Percentiles rank a stretch among this genome's conserved stretches.
phyloP scores from a whole-genome alignment of 176 grass and related monocot genomes.

The Hsuehochloa calcarea region DNA sequence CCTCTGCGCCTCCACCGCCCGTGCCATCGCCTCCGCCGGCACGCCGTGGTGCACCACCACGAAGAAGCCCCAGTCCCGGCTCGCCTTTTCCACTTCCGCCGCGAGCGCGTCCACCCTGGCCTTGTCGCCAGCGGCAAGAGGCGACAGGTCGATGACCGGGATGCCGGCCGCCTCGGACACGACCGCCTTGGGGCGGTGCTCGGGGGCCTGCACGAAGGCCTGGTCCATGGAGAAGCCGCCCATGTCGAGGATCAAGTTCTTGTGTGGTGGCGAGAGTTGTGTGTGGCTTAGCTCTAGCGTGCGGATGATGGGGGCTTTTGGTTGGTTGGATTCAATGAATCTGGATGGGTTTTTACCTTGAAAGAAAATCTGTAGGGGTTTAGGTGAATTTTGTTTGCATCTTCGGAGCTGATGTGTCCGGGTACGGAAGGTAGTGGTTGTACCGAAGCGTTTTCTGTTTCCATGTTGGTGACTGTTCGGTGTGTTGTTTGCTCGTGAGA shows the following conservation, averaged over 20 bases:
- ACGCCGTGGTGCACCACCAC: constrained; percentile 75
- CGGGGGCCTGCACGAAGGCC: constrained; percentile 75
- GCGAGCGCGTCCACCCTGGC: constrained; percentile 27
- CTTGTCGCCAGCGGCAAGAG: constrained; percentile 20
- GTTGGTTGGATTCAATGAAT: constrained; percentile 31
- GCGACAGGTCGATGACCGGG: constrained; percentile 72
- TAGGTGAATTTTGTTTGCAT: background rate
- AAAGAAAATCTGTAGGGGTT: constrained; percentile 5
- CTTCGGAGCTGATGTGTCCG: background rate
- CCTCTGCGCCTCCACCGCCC: constrained; percentile 40
- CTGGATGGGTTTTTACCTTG: background rate
- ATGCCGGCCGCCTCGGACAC: constrained; percentile 51
- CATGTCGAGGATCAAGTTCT: constrained; percentile 31
- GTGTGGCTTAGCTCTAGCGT: background rate
- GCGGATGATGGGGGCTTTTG: background rate
- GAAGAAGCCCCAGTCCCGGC: constrained; percentile 90
- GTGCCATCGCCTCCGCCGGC: constrained; percentile 32
- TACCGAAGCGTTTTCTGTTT: no score
- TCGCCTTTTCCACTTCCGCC: constrained; percentile 57
- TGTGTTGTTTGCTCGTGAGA: background rate
- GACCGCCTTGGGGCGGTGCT: constrained; percentile 59
- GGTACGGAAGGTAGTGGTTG: background rate
- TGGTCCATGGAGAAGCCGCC: constrained; percentile 47
- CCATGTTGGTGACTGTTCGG: background rate
- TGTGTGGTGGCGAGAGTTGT: background rate